Percentiles rank a stretch among this genome's conserved stretches.
phyloP scores from a whole-genome alignment of 148 eudicot genomes.

The Camellia japonica region DNA sequence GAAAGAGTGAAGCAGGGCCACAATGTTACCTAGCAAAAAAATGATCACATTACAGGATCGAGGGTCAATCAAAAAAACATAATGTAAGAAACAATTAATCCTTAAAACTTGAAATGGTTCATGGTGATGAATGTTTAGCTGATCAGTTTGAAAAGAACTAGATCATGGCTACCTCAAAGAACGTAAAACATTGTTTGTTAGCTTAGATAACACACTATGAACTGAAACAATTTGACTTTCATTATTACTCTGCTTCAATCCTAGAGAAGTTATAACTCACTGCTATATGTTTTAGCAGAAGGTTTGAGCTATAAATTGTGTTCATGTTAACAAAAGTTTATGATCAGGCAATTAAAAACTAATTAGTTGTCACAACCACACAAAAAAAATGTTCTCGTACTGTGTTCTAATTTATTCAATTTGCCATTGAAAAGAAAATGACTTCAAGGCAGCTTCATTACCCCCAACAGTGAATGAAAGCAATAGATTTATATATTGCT shows the following conservation, averaged over 20 bases:
- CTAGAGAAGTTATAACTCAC: not conserved
- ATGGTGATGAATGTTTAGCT: not conserved
- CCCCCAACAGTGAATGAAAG: no score
- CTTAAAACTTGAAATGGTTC: not conserved
- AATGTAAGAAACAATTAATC: not conserved
- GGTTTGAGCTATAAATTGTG: not conserved
- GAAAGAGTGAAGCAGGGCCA: constrained; percentile 84
- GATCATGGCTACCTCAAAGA: not conserved
- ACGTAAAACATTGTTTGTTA: not conserved
- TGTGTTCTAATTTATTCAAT: not conserved
- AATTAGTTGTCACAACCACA: no score
- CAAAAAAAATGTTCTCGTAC: not conserved
- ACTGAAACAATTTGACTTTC: not conserved
- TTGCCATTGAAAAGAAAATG: not conserved
- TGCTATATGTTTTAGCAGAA: not conserved
- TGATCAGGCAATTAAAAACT: not conserved
- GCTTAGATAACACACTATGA: not conserved
- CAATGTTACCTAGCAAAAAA: constrained; percentile 59
- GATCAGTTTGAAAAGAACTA: not conserved
- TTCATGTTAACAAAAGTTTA: not conserved
- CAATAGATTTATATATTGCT: no score
- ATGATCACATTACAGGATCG: constrained; percentile 7
- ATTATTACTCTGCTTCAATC: not conserved
- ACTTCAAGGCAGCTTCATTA: no score
- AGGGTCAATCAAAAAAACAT: not conserved